Evolutionary conservation across 2,329 filamentous ascomycete species (phyloP), one percentile per base, ranked within the genome.

Genomic region (Colletotrichum cereale): DNA sequence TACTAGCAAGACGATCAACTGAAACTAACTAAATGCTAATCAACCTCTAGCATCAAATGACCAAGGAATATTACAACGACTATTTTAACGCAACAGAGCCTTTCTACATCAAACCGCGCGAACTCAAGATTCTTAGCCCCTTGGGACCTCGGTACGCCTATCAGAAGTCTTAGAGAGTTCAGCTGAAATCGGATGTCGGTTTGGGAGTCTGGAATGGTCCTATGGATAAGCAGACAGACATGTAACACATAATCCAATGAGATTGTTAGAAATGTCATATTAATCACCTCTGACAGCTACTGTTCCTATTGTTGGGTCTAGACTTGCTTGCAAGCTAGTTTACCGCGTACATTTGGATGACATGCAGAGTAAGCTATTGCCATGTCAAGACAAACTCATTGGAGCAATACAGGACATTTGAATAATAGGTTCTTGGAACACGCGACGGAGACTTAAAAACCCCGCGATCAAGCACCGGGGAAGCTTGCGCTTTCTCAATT

Each of bases 51-150:
- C 68, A 71, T 18, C 68, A 71, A 68, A 71, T 71, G 68, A 71
- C 68, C 4, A 71, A 71, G 40, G 40, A 67, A 3, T 71, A 71
- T 29, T 71, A 71, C 5, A 62, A 67, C 14, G 68, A 67, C 21
- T 71, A 71, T 5, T 71, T 71, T 52, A 57, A 71, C 5, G 68
- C 64, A 21, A 71, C 68, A n/a, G 68, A 71, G n/a, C 68, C 68
- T 0, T 47, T 71, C 8, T 71, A 71, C n/a, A 24, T 71, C 6
- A 58, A 44, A 8, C 68, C 68, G 12, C 57, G 68, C 1, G 68
- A 71, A 44, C 52, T 71, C 1, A 71, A 40, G 29, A 38, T 71
- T 31, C 36, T 71, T 8, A 71, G 68, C 24, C 67, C 68, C 10
- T 24, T 71, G 14, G 68, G 68, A 4, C 68, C 68, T 26, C 64